phyloP scores from a whole-genome alignment of 2,329 filamentous ascomycete species.

The Trichoderma pleuroti region DNA sequence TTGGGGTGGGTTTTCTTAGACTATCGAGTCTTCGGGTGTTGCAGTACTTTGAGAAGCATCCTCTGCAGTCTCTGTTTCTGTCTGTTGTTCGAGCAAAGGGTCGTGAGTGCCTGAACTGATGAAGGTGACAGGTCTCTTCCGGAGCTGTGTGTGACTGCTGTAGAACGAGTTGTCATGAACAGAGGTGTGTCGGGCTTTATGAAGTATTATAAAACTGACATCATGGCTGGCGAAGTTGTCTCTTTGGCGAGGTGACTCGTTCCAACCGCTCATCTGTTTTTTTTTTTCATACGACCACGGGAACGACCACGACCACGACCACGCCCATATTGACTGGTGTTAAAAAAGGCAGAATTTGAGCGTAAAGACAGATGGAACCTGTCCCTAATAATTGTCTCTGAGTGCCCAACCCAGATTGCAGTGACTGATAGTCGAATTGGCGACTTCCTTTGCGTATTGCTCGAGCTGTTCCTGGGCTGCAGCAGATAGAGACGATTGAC shows the following conservation, averaged over 20 bases:
- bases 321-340: too few relatives aligned
- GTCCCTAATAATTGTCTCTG: too few relatives aligned
- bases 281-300: too few relatives aligned
- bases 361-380: too few relatives aligned
- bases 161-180: constrained; percentile 42
- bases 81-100: constrained; percentile 34
- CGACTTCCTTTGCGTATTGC: constrained; percentile 23
- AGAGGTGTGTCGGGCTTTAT: constrained; percentile 50
- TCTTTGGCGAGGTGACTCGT: too few relatives aligned
- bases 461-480: constrained; percentile 33
- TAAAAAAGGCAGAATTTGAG: too few relatives aligned
- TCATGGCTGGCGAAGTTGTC: too few relatives aligned
- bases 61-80: not conserved
- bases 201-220: constrained; percentile 39
- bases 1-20: constrained; percentile 22
- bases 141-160: constrained; percentile 37
- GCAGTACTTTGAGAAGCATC: not conserved
- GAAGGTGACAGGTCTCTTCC: constrained; percentile 49
- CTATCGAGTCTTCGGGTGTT: not conserved
- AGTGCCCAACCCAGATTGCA: too few relatives aligned
- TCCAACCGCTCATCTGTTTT: too few relatives aligned
- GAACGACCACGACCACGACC: too few relatives aligned
- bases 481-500: constrained; percentile 28
- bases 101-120: constrained; percentile 51
- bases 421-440: constrained; percentile 4